phyloP scores from a whole-genome alignment of 345 rosid species.

The Populus alba region DNA sequence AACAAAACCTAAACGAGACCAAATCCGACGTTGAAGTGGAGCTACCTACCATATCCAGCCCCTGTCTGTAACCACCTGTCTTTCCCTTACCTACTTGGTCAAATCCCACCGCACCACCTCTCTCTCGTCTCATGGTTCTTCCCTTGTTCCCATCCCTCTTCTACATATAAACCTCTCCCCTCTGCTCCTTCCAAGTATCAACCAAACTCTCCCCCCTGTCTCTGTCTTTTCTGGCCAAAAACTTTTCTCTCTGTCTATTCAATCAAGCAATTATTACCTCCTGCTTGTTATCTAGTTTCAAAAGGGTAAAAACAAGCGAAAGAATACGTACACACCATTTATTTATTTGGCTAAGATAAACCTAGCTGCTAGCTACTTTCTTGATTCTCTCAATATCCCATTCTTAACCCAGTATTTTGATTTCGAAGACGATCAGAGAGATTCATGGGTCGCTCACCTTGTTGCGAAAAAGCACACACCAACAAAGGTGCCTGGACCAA shows the following conservation, averaged over 20 bases:
- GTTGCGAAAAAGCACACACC: constrained; percentile 83
- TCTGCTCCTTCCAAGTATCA: neutral
- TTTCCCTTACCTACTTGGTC: constrained; percentile 53
- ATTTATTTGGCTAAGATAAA: neutral
- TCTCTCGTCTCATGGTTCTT: constrained; percentile 7
- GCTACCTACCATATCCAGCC: constrained; percentile 59
- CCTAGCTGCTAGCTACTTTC: neutral
- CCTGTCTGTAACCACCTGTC: constrained; percentile 49
- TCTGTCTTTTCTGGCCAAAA: neutral
- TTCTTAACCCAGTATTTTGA: neutral
- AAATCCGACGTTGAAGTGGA: constrained; percentile 40
- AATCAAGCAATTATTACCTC: neutral
- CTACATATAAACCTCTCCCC: neutral
- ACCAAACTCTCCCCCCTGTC: neutral
- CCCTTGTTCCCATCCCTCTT: constrained; percentile 3
- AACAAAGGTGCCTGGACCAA: constrained; percentile 94
- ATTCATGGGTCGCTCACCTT: constrained; percentile 88
- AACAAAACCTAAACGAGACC: constrained; percentile 19
- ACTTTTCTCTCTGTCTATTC: neutral
- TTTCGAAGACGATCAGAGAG: neutral
- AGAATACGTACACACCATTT: no score
- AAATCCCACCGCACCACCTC: constrained; percentile 26
- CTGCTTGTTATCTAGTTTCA: neutral
- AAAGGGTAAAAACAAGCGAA: neutral
- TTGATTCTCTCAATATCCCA: neutral